Percentiles rank a stretch among this genome's conserved stretches.
phyloP scores from a whole-genome alignment of 75 land plant species.

The Adiantum capillusveneris region DNA sequence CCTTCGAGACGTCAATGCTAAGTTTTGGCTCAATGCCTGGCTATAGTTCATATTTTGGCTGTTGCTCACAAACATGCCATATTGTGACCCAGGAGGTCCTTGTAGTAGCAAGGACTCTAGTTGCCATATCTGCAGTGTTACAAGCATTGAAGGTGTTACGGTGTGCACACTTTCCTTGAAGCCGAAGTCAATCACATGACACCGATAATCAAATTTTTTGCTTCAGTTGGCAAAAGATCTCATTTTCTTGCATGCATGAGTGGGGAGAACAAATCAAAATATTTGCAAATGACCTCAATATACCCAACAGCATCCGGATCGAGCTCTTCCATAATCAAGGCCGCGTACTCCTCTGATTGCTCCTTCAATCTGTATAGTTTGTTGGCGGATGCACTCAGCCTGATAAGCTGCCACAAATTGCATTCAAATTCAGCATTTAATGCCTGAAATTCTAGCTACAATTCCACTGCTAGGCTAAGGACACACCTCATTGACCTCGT shows the following conservation, averaged over 20 bases:
- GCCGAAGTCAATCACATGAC: not conserved
- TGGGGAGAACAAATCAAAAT: too few species aligned
- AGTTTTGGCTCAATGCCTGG: conserved; percentile 4
- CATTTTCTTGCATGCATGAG: not conserved
- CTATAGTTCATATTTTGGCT: not conserved
- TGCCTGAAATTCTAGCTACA: too few species aligned
- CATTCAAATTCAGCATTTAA: too few species aligned
- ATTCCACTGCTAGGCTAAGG: too few species aligned
- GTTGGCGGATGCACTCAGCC: conserved; percentile 27
- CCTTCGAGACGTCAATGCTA: not conserved
- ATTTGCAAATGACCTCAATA: conserved; percentile 15
- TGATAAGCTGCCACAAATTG: conserved; percentile 7
- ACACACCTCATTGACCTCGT: conserved; percentile 34
- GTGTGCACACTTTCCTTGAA: not conserved
- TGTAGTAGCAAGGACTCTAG: not conserved
- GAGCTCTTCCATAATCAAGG: conserved; percentile 28
- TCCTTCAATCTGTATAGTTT: conserved; percentile 20
- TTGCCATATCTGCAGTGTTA: not conserved
- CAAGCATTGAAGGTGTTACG: too few species aligned
- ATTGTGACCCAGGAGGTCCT: not conserved
- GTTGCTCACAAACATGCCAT: not conserved
- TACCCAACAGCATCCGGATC: conserved; percentile 16
- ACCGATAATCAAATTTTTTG: not conserved
- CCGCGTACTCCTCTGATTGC: conserved; percentile 24
- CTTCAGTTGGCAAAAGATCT: not conserved